phyloP scores from a whole-genome alignment of 2,329 filamentous ascomycete species.

The Stagonosporopsis vannaccii region DNA sequence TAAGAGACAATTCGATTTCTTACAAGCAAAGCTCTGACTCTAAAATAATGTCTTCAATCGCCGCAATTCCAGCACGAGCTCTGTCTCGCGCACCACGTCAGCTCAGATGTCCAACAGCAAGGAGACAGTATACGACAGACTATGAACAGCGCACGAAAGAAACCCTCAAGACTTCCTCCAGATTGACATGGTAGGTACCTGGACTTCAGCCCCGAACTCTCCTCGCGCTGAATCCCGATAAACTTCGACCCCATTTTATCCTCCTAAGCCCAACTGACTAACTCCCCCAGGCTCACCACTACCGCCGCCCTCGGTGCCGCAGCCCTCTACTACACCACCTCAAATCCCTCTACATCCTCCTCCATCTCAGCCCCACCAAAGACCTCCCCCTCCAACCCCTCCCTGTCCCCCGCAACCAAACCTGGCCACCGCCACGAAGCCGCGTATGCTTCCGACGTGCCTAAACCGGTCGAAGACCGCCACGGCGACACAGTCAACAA shows the following conservation, averaged over 20 bases:
- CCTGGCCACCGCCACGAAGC: constrained; percentile 18
- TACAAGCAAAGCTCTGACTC: not conserved
- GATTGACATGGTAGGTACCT: constrained; percentile 27
- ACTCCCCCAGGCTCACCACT: constrained; percentile 24
- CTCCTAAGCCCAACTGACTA: constrained; percentile 3
- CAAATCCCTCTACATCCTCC: not conserved
- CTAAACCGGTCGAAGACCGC: constrained; percentile 37
- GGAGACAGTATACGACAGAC: constrained; percentile 27
- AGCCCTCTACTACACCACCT: constrained; percentile 26
- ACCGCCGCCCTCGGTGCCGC: constrained; percentile 24
- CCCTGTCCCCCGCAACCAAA: not conserved
- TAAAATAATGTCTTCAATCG: constrained; percentile 18
- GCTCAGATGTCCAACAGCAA: constrained; percentile 16
- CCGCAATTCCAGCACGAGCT: constrained; percentile 18
- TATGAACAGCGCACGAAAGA: constrained; percentile 29
- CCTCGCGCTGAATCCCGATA: not conserved
- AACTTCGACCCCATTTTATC: not conserved
- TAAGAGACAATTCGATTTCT: not conserved
- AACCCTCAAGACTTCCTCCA: constrained; percentile 26
- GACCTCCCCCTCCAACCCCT: not conserved
- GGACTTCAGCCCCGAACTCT: not conserved
- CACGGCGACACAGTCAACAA: constrained; percentile 35
- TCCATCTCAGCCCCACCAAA: not conserved
- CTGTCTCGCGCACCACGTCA: constrained; percentile 14
- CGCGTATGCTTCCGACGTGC: constrained; percentile 26